Base-by-base conservation (phyloP, 148 eudicot genomes). In the Nepenthes gracilis region DNA sequence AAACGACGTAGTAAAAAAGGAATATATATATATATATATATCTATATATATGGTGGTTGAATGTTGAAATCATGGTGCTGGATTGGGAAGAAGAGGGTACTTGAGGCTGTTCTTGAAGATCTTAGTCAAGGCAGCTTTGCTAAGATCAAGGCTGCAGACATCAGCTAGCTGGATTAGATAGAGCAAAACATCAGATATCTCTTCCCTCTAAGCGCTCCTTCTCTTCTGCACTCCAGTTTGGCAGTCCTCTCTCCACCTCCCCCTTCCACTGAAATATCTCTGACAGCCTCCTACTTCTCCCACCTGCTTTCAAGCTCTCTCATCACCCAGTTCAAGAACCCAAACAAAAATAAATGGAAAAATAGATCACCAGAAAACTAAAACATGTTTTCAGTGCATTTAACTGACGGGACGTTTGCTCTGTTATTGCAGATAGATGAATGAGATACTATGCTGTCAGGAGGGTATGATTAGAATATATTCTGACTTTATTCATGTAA, bases 251-350 rank as follows among this genome's bases (percentile, higher is more conserved):
- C 36, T 54, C 84, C 0, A 88, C 96, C 62, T 88, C 96, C 36
- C 96, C 96, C 55, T 81, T 88, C 96, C 96, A 88, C 60, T 88
- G 96, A 48, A 88, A 88, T 75, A 88, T 82, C 65, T 88, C 91
- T 0, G 91, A 88, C 43, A 88, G 70, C 66, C 96, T 47, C 96
- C 96, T 7, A 88, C 86, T 65, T 88, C 96, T 56, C 96, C 96
- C 40, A 88, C 91, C 96, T 88, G 67, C 56, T 61, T 15, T 45
- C 12, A 5, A 49, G 11, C 11, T n/a, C 2, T 4, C 2, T 9
- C n/a, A 49, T 4, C 5, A 10, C 53, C n/a, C 53, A 49, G 11
- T 2, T 49, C 53, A n/a, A 9, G n/a, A 2, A 49, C 5, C 53
- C 4, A 35, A 43, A 5, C 35, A 60, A 60, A 40, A 6, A 43